Percentiles rank a stretch among this genome's conserved stretches.
Evolutionary conservation across 805 yeast species (phyloP).

Genomic region (Sungouiozyma ichnusensis): DNA sequence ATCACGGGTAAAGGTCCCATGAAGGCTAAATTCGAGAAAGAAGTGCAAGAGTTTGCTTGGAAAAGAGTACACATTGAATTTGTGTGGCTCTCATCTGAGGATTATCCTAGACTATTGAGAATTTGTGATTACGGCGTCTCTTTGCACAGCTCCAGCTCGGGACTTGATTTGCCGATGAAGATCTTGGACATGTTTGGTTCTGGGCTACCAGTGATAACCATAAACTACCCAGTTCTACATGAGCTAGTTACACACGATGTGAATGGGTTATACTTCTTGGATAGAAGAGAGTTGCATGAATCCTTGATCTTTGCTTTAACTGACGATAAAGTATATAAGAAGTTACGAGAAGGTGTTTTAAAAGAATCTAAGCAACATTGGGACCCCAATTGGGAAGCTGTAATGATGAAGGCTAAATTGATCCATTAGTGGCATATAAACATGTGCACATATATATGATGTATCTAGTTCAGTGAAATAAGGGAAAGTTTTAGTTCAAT

Average conservation of each 20-base stretch:
- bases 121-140: slow-evolving; percentile 84
- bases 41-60: slow-evolving; percentile 36
- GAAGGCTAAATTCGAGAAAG: slow-evolving; percentile 39
- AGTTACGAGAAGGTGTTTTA: slow-evolving; percentile 58
- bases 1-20: slow-evolving; percentile 97
- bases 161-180: slow-evolving; percentile 94
- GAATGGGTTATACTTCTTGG: slow-evolving; percentile 56
- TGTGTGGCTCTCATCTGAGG: slow-evolving; percentile 68
- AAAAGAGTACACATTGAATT: slow-evolving; percentile 45
- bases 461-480: too few relatives aligned
- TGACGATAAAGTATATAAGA: slow-evolving; percentile 26
- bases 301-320: slow-evolving; percentile 30
- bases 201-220: slow-evolving; percentile 82
- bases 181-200: slow-evolving; percentile 93
- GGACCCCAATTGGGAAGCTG: slow-evolving; percentile 61
- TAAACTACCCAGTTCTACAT: slow-evolving; percentile 62
- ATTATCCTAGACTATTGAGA: slow-evolving; percentile 67
- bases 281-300: slow-evolving; percentile 36
- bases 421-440: slow-evolving; percentile 5
- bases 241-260: slow-evolving; percentile 62
- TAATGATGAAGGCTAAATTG: slow-evolving; percentile 18
- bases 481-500: slow-evolving; percentile 17
- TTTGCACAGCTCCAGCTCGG: slow-evolving; percentile 83
- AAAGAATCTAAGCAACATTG: slow-evolving; percentile 61
- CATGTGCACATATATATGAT: neutral